Evolutionary conservation across 1,139 yeast genomes (phyloP), one percentile per base, ranked within the genome.

Genomic region (Pichia sp.): DNA sequence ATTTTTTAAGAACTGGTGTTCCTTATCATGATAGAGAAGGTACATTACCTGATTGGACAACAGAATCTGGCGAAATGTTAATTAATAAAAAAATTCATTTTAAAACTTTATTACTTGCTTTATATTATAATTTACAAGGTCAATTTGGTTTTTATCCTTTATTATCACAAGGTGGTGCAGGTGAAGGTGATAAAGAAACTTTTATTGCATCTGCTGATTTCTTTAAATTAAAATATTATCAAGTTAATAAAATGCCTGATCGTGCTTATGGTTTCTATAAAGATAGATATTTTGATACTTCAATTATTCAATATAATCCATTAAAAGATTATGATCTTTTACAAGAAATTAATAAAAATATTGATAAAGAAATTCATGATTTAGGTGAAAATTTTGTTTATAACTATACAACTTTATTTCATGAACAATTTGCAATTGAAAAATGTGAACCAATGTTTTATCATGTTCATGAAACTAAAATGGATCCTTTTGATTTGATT

Each of bases 261-360:
- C 46, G 58, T 35, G 57, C 61, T 6, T 56, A 50, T 37, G 64
- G 62, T 5, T 58, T 58, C 53, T 56, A 52, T 43, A 56, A 56
- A 30, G 38, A 46, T 31, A 53, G 50, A 33, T 45, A 46, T 18
- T 53, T 56, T 41, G 73, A 54, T 42, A 53, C 59, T 5, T 53
- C 60, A 2, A 80, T 81, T 80, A 80, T 80, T 5, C 89, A 81
- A 56, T 77, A 67, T 46, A 80, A 79, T 54, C 87, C 89, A 0
- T 66, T 69, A 3, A 72, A 68, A 43, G 88, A 80, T 56, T 74
- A 62, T 48, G 56, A 63, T 29, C 49, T 56, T 20, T 54, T 59
- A 28, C 37, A 50, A 30, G 40, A 49, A 13, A 50, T 48, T 22
- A 35, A 37, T 16, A 46, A 39, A 20, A 36, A 16, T 3, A 39